Evolutionary conservation across 2,329 filamentous ascomycete species (phyloP).

Genomic region (Fusarium redolens): DNA sequence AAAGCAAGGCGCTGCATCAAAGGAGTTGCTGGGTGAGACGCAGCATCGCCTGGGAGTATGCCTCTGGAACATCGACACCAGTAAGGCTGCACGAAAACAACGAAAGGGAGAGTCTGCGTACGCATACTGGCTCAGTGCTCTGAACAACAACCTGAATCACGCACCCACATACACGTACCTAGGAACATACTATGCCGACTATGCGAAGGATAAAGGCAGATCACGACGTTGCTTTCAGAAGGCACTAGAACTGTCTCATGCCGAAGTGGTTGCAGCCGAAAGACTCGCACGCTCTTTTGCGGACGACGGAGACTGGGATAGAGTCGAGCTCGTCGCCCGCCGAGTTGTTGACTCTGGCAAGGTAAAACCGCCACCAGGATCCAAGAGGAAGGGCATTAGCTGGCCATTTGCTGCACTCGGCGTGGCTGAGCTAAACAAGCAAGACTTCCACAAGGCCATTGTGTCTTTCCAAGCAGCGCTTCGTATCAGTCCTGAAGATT

Average conservation of each 20-base stretch:
- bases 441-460: slow-evolving; percentile 88
- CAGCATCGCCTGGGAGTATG: slow-evolving; percentile 90
- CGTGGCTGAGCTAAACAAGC: slow-evolving; percentile 93
- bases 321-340: slow-evolving; percentile 91
- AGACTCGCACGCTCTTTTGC: slow-evolving; percentile 88
- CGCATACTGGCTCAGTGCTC: slow-evolving; percentile 80
- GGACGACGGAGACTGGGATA: slow-evolving; percentile 92
- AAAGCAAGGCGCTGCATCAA: slow-evolving; percentile 64
- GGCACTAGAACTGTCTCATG: slow-evolving; percentile 89
- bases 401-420: slow-evolving; percentile 97
- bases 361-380: slow-evolving; percentile 88
- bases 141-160: slow-evolving; percentile 88
- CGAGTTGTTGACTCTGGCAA: slow-evolving; percentile 95
- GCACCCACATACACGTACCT: slow-evolving; percentile 92
- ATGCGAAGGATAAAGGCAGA: slow-evolving; percentile 85
- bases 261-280: slow-evolving; percentile 88
- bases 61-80: slow-evolving; percentile 84
- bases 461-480: slow-evolving; percentile 92
- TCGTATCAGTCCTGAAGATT: slow-evolving; percentile 84
- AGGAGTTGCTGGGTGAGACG: slow-evolving; percentile 84
- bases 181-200: slow-evolving; percentile 91
- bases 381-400: slow-evolving; percentile 90
- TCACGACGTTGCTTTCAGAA: slow-evolving; percentile 96
- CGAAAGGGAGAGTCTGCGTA: slow-evolving; percentile 79
- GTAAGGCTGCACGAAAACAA: slow-evolving; percentile 79